Evolutionary conservation across 495 filamentous ascomycete genomes (phyloP).

Genomic region (Neurospora terricola): DNA sequence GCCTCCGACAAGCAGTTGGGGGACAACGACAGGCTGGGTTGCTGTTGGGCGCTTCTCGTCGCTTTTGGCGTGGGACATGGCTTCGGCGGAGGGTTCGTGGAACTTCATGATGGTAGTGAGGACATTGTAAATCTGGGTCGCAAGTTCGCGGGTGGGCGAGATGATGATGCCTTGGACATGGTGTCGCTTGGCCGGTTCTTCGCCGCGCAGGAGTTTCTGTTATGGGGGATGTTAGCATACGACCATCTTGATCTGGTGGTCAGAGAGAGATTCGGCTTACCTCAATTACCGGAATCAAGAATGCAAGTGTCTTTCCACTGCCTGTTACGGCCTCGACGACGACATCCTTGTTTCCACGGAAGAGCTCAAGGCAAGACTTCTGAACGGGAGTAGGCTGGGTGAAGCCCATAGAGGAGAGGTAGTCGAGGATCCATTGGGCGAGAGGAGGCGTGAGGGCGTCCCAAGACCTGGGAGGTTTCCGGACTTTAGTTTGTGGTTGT

Average conservation of each 20-base stretch:
- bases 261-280: background rate
- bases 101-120: constrained; percentile 67
- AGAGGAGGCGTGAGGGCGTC: constrained; percentile 55
- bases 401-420: constrained; percentile 76
- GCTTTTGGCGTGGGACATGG: constrained; percentile 36
- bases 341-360: constrained; percentile 90
- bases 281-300: constrained; percentile 81
- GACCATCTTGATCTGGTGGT: background rate
- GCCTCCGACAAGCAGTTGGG: constrained; percentile 83
- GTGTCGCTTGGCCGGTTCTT: constrained; percentile 72
- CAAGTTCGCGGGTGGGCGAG: constrained; percentile 87
- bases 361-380: constrained; percentile 83
- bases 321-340: constrained; percentile 97
- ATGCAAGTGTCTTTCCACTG: constrained; percentile 88
- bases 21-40: constrained; percentile 50
- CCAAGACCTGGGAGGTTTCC: constrained; percentile 57
- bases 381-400: constrained; percentile 87
- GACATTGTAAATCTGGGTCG: constrained; percentile 82
- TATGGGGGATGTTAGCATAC: background rate
- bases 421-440: constrained; percentile 86
- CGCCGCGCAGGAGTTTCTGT: constrained; percentile 54
- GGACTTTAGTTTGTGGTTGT: constrained; percentile 17
- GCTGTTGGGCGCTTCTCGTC: constrained; percentile 45
- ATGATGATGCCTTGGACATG: constrained; percentile 86
- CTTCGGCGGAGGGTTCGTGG: constrained; percentile 63